Evolutionary conservation across 345 rosid genomes (phyloP).

Genomic region (Populus tremula): DNA sequence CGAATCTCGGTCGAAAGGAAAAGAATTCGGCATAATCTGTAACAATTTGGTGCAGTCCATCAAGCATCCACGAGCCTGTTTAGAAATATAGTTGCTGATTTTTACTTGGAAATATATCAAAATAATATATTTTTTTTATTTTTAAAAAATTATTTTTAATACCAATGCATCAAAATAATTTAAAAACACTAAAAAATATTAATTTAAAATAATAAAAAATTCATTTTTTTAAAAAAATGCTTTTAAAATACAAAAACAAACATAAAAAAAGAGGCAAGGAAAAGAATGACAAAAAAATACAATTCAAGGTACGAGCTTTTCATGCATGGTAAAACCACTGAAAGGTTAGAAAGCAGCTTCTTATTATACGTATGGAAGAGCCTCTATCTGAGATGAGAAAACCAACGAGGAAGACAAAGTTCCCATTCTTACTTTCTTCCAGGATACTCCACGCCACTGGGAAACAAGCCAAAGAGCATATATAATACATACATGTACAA

Average conservation of each 20-base stretch:
- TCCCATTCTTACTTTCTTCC: not conserved
- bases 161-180: too few relatives aligned
- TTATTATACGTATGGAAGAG: conserved; percentile 27
- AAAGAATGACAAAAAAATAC: too few relatives aligned
- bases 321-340: not conserved
- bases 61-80: too few relatives aligned
- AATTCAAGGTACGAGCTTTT: not conserved
- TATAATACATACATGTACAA: conserved; percentile 33
- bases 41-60: not conserved
- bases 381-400: conserved; percentile 11
- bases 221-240: accelerated
- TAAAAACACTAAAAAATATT: too few relatives aligned
- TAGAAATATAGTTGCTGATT: too few relatives aligned
- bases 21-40: too few relatives aligned
- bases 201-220: too few relatives aligned
- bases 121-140: too few relatives aligned
- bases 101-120: too few relatives aligned
- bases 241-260: too few relatives aligned
- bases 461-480: conserved; percentile 14
- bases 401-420: conserved; percentile 19
- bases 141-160: too few relatives aligned
- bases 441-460: conserved; percentile 14
- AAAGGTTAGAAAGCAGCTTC: conserved; percentile 12
- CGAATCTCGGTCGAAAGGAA: too few relatives aligned
- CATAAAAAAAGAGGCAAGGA: accelerated